phyloP scores from a whole-genome alignment of 305 asterid genomes.

The Fraxinus platypoda region DNA sequence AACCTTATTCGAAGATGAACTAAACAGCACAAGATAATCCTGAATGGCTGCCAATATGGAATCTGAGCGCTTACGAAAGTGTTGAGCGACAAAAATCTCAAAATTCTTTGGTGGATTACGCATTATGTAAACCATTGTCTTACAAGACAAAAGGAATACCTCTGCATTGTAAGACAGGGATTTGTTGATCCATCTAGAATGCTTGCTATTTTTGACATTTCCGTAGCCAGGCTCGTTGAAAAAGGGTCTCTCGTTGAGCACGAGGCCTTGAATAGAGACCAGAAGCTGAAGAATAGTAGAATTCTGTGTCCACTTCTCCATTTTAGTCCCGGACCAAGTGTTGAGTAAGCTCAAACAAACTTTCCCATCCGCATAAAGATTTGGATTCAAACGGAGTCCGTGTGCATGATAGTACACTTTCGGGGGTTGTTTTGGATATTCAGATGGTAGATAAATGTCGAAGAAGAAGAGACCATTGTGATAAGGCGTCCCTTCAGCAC shows the following conservation, averaged over 20 bases:
- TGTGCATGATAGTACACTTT: slow-evolving; percentile 38
- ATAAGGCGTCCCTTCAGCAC: slow-evolving; percentile 47
- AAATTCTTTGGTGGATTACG: slow-evolving; percentile 36
- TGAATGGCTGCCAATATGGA: slow-evolving; percentile 25
- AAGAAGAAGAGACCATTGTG: slow-evolving; percentile 60
- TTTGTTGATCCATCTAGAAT: not conserved
- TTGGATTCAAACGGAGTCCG: slow-evolving; percentile 49
- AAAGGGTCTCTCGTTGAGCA: slow-evolving; percentile 41
- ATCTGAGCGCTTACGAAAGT: slow-evolving; percentile 24
- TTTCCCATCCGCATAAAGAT: slow-evolving; percentile 32
- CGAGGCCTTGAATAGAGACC: slow-evolving; percentile 55
- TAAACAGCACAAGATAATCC: slow-evolving; percentile 21
- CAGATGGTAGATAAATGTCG: slow-evolving; percentile 41
- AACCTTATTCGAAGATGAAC: slow-evolving; percentile 14
- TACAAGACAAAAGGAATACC: slow-evolving; percentile 37
- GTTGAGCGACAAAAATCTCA: slow-evolving; percentile 30
- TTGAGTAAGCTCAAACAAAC: slow-evolving; percentile 55
- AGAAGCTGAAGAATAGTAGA: slow-evolving; percentile 53
- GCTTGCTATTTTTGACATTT: not conserved
- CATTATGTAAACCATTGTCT: slow-evolving; percentile 28
- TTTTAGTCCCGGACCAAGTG: slow-evolving; percentile 35
- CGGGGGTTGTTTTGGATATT: slow-evolving; percentile 50
- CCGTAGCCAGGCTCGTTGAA: slow-evolving; percentile 42
- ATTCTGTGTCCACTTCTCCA: slow-evolving; percentile 34
- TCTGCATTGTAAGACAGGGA: slow-evolving; percentile 30